Conservation (phyloP, 179 eudicot species). For the Patellifolia procumbens region DNA sequence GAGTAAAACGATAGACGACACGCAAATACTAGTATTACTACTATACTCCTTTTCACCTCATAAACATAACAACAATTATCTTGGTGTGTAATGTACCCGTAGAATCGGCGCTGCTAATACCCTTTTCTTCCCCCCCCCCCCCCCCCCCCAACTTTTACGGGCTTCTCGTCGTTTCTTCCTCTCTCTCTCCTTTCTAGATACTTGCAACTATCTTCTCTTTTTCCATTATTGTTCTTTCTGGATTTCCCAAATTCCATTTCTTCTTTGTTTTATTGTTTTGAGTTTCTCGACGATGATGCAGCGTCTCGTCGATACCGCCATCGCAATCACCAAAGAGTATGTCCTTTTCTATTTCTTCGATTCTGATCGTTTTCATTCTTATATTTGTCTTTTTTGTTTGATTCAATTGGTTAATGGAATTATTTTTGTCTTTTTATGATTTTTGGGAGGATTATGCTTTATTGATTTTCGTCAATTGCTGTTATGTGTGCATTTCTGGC, state of each 20-base stretch:
- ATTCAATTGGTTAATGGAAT: background rate
- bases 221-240: background rate
- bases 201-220: background rate
- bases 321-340: slow-evolving; percentile 86
- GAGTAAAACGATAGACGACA: background rate
- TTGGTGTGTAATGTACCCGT: background rate
- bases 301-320: slow-evolving; percentile 74
- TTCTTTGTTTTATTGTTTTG: background rate
- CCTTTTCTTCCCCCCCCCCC: background rate
- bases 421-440: background rate
- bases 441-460: background rate
- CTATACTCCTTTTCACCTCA: background rate
- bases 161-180: background rate
- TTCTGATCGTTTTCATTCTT: background rate
- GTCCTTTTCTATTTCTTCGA: slow-evolving; percentile 19
- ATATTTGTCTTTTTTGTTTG: background rate
- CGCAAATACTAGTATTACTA: background rate
- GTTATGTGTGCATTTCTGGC: background rate
- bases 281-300: slow-evolving; percentile 41
- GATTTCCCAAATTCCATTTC: background rate
- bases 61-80: too few relatives aligned
- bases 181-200: slow-evolving; percentile 3
- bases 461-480: background rate
- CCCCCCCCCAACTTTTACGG: background rate
- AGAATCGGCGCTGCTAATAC: slow-evolving; percentile 1